Base-by-base conservation (phyloP, 164 flowering plant species). In the Chloranthus sessilifolius region DNA sequence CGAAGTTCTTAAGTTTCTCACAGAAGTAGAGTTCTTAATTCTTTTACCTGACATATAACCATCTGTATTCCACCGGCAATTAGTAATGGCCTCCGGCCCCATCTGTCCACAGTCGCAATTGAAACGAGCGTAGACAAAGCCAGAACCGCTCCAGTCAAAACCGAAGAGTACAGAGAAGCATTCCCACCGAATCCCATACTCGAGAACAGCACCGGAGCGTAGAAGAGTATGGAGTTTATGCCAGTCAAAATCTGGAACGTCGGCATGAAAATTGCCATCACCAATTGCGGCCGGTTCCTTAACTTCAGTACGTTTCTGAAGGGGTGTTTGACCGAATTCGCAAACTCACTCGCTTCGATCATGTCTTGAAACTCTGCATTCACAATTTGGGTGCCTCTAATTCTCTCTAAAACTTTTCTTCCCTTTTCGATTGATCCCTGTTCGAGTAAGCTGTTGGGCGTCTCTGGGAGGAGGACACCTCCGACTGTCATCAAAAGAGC, bases 121-220 rank as follows among this genome's bases (percentile, higher is more conserved):
- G 98, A 83, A 27, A 91, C 64, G 11, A 91, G 28, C 0, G 96
- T 88, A 0, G 96, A 91, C 7, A 63, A 62, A 39, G 65, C 74
- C 39, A 91, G 92, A 48, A 88, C 98, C 11, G 90, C 98, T 28
- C 92, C 96, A 4, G 92, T 87, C 55, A 80, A 29, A 31, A 91
- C 95, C 1, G 92, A 87, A n/a, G 98, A 76, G 60, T 83, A 85
- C 8, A 91, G 79, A 1, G 96, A 58, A 39, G 96, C 86, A 60
- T 75, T 67, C 27, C 81, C 80, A 0, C 70, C 72, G 39, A 91
- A 85, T 5, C 96, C 98, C 96, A 91, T 67, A 31, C 76, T 81
- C 57, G 81, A 89, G 63, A 91, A 91, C 58, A 91, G 54, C 8
- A 91, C 85, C 1, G 98, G 98, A 15, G 98, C 95, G 45, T 90